Conservation (phyloP, 2,329 filamentous ascomycete species). For the Penicillium oxalicum region DNA sequence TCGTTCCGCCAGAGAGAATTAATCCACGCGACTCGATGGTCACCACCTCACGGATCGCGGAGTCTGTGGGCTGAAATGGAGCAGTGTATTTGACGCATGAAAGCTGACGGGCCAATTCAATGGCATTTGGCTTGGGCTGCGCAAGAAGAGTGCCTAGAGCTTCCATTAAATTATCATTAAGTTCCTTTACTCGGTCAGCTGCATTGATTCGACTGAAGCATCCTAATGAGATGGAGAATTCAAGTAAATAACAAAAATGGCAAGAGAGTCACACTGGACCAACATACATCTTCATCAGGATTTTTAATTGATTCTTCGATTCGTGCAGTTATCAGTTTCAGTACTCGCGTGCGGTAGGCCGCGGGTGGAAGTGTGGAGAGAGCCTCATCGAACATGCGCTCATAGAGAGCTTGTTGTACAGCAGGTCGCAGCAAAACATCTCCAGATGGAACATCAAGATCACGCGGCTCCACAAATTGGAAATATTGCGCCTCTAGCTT, state of each 20-base stretch:
- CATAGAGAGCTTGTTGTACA: conserved; percentile 63
- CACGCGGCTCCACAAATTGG: conserved; percentile 60
- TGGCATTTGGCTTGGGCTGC: conserved; percentile 58
- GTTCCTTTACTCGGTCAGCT: conserved; percentile 53
- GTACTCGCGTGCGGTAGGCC: conserved; percentile 62
- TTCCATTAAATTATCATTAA: conserved; percentile 73
- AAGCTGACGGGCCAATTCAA: conserved; percentile 62
- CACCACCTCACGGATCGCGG: conserved; percentile 22
- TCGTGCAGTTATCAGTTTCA: conserved; percentile 65
- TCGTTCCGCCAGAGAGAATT: conserved; percentile 55
- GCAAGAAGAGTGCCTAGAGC: conserved; percentile 61
- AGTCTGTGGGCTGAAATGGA: conserved; percentile 15
- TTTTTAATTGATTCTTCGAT: conserved; percentile 72
- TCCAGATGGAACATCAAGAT: conserved; percentile 58
- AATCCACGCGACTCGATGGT: conserved; percentile 51
- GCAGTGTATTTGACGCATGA: conserved; percentile 67
- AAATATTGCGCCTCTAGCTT: conserved; percentile 64
- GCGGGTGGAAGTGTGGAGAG: conserved; percentile 56
- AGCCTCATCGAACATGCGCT: conserved; percentile 58
- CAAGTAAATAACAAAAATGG: background rate
- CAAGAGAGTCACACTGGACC: background rate
- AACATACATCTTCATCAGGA: conserved; percentile 75
- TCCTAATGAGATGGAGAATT: background rate
- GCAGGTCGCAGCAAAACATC: conserved; percentile 52
- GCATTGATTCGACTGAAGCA: background rate